phyloP scores from a whole-genome alignment of 371 early-diverging fungal genomes.

The Basidiobolus meristosporus region DNA sequence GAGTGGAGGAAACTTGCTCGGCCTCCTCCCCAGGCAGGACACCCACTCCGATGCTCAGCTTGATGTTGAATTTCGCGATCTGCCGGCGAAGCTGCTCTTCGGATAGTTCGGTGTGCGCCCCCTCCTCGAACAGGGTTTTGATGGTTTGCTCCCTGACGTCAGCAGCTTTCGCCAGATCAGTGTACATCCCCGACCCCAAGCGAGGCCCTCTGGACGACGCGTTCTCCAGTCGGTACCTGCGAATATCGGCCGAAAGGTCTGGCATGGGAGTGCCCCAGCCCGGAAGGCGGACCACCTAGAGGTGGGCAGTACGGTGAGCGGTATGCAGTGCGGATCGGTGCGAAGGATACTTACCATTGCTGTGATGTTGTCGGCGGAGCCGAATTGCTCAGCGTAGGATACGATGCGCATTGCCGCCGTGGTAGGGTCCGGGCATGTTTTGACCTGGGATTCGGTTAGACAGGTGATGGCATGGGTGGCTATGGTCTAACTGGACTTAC shows the following conservation, averaged over 20 bases:
- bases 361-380: constrained; percentile 58
- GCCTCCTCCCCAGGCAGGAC: too few species aligned
- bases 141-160: too few species aligned
- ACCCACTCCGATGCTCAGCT: too few species aligned
- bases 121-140: too few species aligned
- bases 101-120: too few species aligned
- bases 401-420: constrained; percentile 33
- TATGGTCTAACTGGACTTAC: too few species aligned
- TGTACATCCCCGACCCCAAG: too few species aligned
- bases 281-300: constrained; percentile 47
- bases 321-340: neutral
- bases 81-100: too few species aligned
- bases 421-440: constrained; percentile 28
- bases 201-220: too few species aligned
- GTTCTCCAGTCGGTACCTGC: constrained; percentile 36
- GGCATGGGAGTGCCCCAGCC: constrained; percentile 55
- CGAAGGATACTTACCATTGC: constrained; percentile 44
- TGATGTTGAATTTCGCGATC: too few species aligned
- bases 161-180: too few species aligned
- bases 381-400: constrained; percentile 46
- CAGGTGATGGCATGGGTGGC: neutral
- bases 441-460: constrained; percentile 13
- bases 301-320: neutral
- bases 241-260: constrained; percentile 42
- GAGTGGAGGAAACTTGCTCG: too few species aligned